Evolutionary conservation across 2,329 filamentous ascomycete genomes (phyloP), one percentile per base, ranked within the genome.

Genomic region (Alternaria arborescens): DNA sequence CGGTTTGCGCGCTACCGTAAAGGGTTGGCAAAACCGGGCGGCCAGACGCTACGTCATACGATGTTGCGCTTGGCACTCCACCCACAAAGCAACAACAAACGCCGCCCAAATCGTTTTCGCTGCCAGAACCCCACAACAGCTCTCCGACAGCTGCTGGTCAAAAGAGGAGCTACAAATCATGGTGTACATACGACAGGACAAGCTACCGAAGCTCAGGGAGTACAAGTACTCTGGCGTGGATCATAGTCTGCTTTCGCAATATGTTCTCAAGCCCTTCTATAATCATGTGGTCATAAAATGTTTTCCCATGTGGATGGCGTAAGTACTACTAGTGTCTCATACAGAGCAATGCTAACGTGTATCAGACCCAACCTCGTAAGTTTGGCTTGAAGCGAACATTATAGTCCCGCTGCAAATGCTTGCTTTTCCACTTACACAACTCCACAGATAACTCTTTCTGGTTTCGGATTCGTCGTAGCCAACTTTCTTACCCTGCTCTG

Each of bases 181-280:
- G 93, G 94, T 95, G 64, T 98, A 98, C 85, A 93, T 99, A 62
- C 92, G 95, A 68, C 92, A 97, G 81, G 89, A 94, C 75, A 89
- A 92, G 82, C 89, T 99, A 65, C 89, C 91, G 40, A 92, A 92
- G 78, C 88, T 99, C 72, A 92, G 91, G 80, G 87, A 94, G 81
- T 99, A 99, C 88, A 95, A 97, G 82, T 99, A 99, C 85, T 92
- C 91, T 41, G 88, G 88, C 58, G 91, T 98, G 73, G 95, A 99
- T 81, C 91, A 91, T 79, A 97, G 93, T 61, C 84, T 97, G 63
- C 85, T 93, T 41, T 97, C 94, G 67, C 92, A 90, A 79, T 98
- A 97, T 83, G 87, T 99, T 67, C 84, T 99, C 73, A 98, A 99
- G 85, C 95, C 95, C 8, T 99, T 98, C 82, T 99, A 98, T 85